Conservation (phyloP, 2,329 filamentous ascomycete genomes). For the Colletotrichum agaves region DNA sequence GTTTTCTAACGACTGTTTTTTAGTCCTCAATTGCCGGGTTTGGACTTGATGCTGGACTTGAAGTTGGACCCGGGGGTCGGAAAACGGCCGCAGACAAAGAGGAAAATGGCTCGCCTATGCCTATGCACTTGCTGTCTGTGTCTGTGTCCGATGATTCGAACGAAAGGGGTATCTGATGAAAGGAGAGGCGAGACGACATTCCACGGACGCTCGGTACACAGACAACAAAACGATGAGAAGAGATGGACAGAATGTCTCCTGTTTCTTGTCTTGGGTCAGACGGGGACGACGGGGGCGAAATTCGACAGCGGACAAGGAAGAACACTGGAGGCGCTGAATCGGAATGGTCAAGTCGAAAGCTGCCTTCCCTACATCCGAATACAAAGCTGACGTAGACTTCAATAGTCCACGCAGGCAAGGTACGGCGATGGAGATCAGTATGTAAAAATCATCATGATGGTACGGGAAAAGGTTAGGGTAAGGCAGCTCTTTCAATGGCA, state of each 20-base stretch:
- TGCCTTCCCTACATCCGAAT: background rate
- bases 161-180: constrained; percentile 17
- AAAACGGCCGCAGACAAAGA: constrained; percentile 22
- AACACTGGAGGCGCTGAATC: background rate
- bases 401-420: background rate
- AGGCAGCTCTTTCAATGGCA: constrained; percentile 8
- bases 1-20: background rate
- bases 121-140: background rate
- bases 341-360: background rate
- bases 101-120: background rate
- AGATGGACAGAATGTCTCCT: constrained; percentile 20
- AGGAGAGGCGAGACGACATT: constrained; percentile 14
- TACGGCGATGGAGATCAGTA: constrained; percentile 8
- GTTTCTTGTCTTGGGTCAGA: constrained; percentile 28
- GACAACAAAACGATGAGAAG: constrained; percentile 15
- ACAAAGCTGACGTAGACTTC: background rate
- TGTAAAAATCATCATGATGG: no score
- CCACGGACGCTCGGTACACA: constrained; percentile 16
- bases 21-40: constrained; percentile 25
- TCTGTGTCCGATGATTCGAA: constrained; percentile 5
- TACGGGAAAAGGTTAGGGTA: background rate
- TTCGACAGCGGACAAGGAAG: constrained; percentile 10
- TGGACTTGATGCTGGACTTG: background rate
- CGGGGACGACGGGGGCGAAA: background rate
- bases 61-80: constrained; percentile 23